Conservation (phyloP, 208 protist species). For the Tritrichomonas musculus region DNA sequence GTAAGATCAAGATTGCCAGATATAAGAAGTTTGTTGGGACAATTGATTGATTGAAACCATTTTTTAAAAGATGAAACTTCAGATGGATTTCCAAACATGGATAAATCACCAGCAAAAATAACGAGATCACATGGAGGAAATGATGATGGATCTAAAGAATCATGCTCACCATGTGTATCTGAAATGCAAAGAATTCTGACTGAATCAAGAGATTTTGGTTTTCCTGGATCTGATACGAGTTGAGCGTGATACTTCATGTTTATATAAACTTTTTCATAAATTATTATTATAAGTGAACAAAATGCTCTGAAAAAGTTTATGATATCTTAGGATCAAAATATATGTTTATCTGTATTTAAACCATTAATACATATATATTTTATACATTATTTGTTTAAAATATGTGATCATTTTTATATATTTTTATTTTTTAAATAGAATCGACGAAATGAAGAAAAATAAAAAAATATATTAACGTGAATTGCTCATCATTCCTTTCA, state of each 20-base stretch:
- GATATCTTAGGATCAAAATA: too few relatives aligned
- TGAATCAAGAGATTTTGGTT: not conserved
- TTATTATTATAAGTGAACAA: too few relatives aligned
- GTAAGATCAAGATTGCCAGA: constrained; percentile 11
- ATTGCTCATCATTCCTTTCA: too few relatives aligned
- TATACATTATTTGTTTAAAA: too few relatives aligned
- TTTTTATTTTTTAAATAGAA: too few relatives aligned
- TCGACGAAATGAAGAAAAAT: too few relatives aligned
- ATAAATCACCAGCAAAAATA: constrained; percentile 8
- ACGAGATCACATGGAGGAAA: not conserved
- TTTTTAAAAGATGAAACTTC: not conserved
- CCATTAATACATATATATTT: too few relatives aligned
- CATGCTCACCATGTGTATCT: not conserved
- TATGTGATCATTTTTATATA: too few relatives aligned
- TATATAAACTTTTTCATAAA: too few relatives aligned
- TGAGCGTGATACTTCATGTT: not conserved
- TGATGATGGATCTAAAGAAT: not conserved
- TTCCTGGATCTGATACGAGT: not conserved
- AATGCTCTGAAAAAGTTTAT: too few relatives aligned
- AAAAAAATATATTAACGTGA: too few relatives aligned
- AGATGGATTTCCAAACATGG: not conserved
- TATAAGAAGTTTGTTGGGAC: not conserved
- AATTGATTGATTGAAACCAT: not conserved
- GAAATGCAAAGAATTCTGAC: not conserved
- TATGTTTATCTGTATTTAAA: too few relatives aligned